These are phyloP conservation scores for Pholiota microspora DNA, from an alignment of 768 basidiomycete species.

Conservation along the genomic window DNA sequence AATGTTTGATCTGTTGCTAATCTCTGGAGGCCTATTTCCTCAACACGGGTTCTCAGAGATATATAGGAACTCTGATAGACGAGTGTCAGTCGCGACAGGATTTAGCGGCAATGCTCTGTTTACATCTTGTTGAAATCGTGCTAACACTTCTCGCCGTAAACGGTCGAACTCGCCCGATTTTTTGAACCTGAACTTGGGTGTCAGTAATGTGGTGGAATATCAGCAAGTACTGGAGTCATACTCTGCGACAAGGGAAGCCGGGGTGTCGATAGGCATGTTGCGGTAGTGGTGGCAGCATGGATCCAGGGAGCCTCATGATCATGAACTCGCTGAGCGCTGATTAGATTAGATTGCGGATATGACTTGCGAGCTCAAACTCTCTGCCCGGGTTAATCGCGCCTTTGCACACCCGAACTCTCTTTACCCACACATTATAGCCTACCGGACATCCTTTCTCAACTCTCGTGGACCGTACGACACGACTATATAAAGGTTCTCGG, in stretches of 20 bases:
- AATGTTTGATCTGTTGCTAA: conserved; percentile 54
- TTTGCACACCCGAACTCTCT: conserved; percentile 7
- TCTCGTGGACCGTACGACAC: conserved; percentile 15
- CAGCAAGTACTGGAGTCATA: conserved; percentile 25
- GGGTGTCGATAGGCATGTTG: conserved; percentile 51
- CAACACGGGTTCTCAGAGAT: conserved; percentile 56
- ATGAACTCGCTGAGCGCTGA: not conserved
- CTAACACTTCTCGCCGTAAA: conserved; percentile 60
- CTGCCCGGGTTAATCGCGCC: conserved; percentile 2
- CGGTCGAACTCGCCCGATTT: conserved; percentile 79
- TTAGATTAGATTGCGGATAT: conserved; percentile 17
- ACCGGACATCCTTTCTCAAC: conserved; percentile 17
- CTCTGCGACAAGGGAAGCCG: conserved; percentile 66
- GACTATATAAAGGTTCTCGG: conserved; percentile 7
- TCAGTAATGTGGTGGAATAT: not conserved
- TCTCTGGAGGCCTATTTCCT: conserved; percentile 59
- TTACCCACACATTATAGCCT: conserved; percentile 11
- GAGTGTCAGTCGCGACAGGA: not conserved
- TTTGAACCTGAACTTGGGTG: conserved; percentile 56
- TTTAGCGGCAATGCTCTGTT: conserved; percentile 14
- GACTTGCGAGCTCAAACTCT: no score
- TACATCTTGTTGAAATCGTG: conserved; percentile 62
- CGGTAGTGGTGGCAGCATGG: not conserved
- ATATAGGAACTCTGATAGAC: conserved; percentile 44
- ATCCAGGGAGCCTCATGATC: not conserved